Conservation (phyloP, 2,329 filamentous ascomycete species). For the Domatiomyces globalis region DNA sequence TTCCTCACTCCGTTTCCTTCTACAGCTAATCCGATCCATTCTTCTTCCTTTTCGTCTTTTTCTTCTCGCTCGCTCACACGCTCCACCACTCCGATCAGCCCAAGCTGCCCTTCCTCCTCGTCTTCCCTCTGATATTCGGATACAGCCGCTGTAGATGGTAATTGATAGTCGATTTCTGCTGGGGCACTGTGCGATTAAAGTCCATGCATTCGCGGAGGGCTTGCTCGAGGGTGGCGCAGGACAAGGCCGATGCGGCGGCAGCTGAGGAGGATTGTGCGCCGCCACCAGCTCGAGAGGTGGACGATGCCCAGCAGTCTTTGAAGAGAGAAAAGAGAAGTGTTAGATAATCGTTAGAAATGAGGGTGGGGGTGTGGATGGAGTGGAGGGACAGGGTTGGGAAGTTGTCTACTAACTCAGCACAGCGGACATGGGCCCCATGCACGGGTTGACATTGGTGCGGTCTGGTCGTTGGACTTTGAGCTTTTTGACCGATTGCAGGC, state of each 20-base stretch:
- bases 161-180: slow-evolving; percentile 64
- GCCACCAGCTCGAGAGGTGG: slow-evolving; percentile 22
- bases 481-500: slow-evolving; percentile 35
- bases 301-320: slow-evolving; percentile 33
- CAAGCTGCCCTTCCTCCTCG: slow-evolving; percentile 45
- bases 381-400: neutral
- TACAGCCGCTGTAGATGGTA: slow-evolving; percentile 73
- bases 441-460: slow-evolving; percentile 48
- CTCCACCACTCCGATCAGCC: slow-evolving; percentile 14
- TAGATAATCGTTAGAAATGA: slow-evolving; percentile 2
- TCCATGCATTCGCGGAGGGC: slow-evolving; percentile 64
- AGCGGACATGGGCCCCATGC: slow-evolving; percentile 50
- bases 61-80: neutral
- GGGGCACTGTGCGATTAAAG: slow-evolving; percentile 37
- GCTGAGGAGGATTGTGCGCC: neutral
- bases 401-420: slow-evolving; percentile 45
- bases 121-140: slow-evolving; percentile 55
- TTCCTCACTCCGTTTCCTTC: no score
- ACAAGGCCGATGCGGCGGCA: slow-evolving; percentile 30
- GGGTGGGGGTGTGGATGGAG: neutral
- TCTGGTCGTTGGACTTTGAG: slow-evolving; percentile 53
- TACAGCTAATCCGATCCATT: neutral
- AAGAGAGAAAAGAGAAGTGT: neutral
- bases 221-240: slow-evolving; percentile 46
- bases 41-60: neutral